Evolutionary conservation across 1,284 basidiomycete species (phyloP).

Genomic region (Moesziomyces antarcticus): DNA sequence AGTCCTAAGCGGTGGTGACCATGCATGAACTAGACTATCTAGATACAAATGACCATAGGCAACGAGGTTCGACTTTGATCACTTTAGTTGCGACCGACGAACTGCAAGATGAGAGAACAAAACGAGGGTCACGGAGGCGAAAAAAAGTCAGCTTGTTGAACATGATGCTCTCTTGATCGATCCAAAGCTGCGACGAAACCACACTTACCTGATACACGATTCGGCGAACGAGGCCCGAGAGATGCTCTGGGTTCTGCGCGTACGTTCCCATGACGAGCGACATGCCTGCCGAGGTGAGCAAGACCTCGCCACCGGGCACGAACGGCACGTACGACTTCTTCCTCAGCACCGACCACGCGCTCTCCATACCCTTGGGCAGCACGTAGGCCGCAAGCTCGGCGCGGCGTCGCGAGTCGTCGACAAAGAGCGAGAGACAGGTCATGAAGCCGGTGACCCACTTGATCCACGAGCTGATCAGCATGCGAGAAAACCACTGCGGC

Average conservation of each 20-base stretch:
- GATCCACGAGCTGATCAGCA: conserved; percentile 75
- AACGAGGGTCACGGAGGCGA: neutral
- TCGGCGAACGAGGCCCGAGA: conserved; percentile 85
- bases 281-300: conserved; percentile 79
- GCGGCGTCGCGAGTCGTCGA: conserved; percentile 84
- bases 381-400: conserved; percentile 94
- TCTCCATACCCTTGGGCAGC: conserved; percentile 79
- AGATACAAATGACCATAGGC: neutral
- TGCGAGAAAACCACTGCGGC: conserved; percentile 72
- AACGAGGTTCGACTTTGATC: neutral
- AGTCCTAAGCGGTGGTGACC: neutral
- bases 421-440: conserved; percentile 81
- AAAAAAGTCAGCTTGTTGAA: neutral
- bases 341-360: conserved; percentile 81
- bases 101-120: conserved; percentile 11
- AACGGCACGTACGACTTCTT: conserved; percentile 80
- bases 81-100: conserved; percentile 56
- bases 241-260: conserved; percentile 86
- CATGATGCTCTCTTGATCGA: neutral
- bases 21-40: conserved; percentile 2
- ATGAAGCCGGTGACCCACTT: conserved; percentile 79
- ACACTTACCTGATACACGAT: conserved; percentile 79
- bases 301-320: conserved; percentile 75
- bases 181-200: neutral
- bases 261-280: conserved; percentile 87